Evolutionary conservation across 1,284 basidiomycete species (phyloP).

Genomic region (Cutaneotrichosporon cutaneum): DNA sequence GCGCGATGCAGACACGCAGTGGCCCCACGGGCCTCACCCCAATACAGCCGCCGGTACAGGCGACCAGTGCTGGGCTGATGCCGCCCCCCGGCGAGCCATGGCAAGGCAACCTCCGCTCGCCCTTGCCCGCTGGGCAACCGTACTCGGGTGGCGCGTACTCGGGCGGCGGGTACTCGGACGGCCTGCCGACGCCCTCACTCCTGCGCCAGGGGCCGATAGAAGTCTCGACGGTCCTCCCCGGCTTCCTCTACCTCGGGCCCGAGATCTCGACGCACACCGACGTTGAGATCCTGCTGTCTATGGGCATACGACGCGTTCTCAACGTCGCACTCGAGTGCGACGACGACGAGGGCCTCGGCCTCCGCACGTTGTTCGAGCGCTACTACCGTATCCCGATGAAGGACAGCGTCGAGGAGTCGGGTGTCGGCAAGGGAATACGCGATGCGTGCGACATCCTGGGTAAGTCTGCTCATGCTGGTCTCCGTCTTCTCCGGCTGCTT

Average conservation of each 20-base stretch:
- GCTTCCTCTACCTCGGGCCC: slow-evolving; percentile 86
- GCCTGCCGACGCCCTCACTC: slow-evolving; percentile 25
- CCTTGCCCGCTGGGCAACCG: background rate
- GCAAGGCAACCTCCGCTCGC: background rate
- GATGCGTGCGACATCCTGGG: slow-evolving; percentile 83
- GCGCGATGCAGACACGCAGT: slow-evolving; percentile 9
- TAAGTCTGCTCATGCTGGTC: slow-evolving; percentile 57
- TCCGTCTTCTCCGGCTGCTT: too few relatives aligned
- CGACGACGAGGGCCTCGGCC: slow-evolving; percentile 68
- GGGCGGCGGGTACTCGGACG: too few relatives aligned
- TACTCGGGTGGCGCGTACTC: background rate
- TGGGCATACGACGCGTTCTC: slow-evolving; percentile 84
- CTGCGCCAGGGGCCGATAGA: slow-evolving; percentile 56
- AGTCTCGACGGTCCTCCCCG: slow-evolving; percentile 83
- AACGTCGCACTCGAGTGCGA: slow-evolving; percentile 91
- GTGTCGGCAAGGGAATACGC: slow-evolving; percentile 75
- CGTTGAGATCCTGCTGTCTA: slow-evolving; percentile 65
- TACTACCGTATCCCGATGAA: slow-evolving; percentile 87
- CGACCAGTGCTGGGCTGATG: background rate
- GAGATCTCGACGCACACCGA: slow-evolving; percentile 74
- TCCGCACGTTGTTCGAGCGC: slow-evolving; percentile 70
- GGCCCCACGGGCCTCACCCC: slow-evolving; percentile 1
- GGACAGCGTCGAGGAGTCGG: slow-evolving; percentile 91
- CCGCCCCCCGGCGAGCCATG: slow-evolving; percentile 10
- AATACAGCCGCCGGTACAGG: background rate